These are phyloP conservation scores for Backusella australiensis DNA, from an alignment of 192 early-diverging fungal genomes.

Conservation along the genomic window DNA sequence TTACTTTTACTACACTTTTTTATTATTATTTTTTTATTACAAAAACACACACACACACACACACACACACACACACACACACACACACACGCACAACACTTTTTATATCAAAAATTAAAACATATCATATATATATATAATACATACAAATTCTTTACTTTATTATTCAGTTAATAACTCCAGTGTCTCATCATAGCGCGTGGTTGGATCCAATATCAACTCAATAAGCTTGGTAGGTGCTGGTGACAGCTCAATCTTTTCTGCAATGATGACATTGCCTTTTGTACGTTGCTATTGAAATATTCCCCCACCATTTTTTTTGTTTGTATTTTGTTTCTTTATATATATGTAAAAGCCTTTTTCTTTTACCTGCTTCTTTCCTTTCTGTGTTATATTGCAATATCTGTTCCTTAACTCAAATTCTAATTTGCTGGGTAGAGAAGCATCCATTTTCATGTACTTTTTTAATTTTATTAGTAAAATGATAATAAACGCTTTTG, in stretches of 20 bases:
- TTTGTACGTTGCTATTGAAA: background rate
- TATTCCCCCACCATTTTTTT: background rate
- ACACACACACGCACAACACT: background rate
- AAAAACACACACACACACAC: too few species aligned
- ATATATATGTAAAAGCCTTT: background rate
- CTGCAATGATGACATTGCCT: background rate
- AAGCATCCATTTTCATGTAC: background rate
- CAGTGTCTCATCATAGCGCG: background rate
- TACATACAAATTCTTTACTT: too few species aligned
- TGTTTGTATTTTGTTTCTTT: background rate
- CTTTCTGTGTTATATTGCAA: background rate
- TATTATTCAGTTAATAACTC: background rate
- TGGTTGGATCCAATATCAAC: background rate
- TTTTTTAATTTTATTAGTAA: background rate
- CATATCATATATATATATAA: background rate
- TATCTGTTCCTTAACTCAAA: background rate
- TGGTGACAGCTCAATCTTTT: background rate
- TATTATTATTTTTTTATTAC: background rate
- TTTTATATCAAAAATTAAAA: conserved; percentile 9
- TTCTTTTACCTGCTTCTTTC: background rate
- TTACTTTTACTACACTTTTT: background rate
- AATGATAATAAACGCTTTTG: background rate
- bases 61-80: background rate
- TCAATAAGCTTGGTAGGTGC: background rate
- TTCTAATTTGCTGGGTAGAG: background rate